Evolutionary conservation across 2,329 filamentous ascomycete species (phyloP), one percentile per base, ranked within the genome.

Genomic region (Purpureocillium lavendulum): DNA sequence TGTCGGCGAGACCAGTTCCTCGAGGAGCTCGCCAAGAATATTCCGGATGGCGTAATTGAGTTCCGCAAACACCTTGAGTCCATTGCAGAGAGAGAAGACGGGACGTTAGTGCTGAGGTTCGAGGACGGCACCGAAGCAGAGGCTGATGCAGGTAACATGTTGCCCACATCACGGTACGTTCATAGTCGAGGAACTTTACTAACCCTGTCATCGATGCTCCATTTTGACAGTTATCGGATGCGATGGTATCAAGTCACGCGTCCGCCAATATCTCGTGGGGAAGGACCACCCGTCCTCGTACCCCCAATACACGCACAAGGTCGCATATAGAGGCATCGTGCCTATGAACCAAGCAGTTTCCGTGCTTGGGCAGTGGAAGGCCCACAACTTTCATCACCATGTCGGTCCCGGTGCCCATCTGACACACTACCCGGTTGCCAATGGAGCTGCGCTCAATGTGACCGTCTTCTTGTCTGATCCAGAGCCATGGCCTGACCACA

Each of bases 201-300:
- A n/a, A n/a, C n/a, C n/a, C n/a, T n/a, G n/a, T n/a, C n/a, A n/a
- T n/a, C n/a, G n/a, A n/a, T n/a, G n/a, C n/a, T n/a, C n/a, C n/a
- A n/a, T n/a, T n/a, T 26, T 26, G 9, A 36, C 37, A 0, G 39
- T 80, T 0, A 60, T 84, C 34, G 79, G 75, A 0, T 80, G 76
- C 46, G 80, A 84, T 52, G 80, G 80, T 0, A 80, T 83, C 49
- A 81, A 81, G 52, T 76, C 72, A 8, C 59, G 61, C 13, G 66
- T 72, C 1, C 58, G 77, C 2, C 52, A 67, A 24, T 51, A 73
- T 7, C 55, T 81, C 8, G 56, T 78, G 0, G 71, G 69, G 0
- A 49, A 59, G 1, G 49, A 58, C 13, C 42, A 56, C 55, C 64
- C 39, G 50, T 66, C 18, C 36, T 63, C 38, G 50, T 69, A 1